These are phyloP conservation scores for Sporothrix humicola DNA, from an alignment of 2,329 filamentous ascomycete species.

Conservation along the genomic window DNA sequence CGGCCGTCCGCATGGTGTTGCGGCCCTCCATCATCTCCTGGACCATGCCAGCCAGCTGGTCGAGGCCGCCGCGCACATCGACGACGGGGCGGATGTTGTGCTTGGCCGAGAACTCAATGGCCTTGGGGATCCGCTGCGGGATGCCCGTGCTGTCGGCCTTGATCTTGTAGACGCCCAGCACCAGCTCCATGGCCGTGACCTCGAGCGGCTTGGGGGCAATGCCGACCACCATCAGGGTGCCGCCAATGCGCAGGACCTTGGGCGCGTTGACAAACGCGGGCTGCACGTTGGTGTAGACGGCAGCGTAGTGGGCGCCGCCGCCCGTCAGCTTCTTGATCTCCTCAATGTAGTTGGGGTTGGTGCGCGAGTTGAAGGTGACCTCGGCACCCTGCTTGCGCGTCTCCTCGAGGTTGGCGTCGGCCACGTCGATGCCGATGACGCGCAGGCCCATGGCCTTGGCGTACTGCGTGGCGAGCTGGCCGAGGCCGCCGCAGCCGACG, in stretches of 20 bases:
- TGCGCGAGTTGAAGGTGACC: constrained; percentile 51
- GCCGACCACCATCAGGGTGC: constrained; percentile 52
- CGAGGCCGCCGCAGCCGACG: constrained; percentile 52
- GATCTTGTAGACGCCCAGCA: constrained; percentile 49
- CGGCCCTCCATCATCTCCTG: constrained; percentile 46
- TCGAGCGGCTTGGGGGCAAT: constrained; percentile 48
- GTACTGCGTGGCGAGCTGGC: constrained; percentile 53
- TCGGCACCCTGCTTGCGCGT: constrained; percentile 50
- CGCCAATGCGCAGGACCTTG: constrained; percentile 47
- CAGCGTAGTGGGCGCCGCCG: constrained; percentile 50
- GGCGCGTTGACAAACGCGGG: constrained; percentile 48
- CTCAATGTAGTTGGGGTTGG: constrained; percentile 46
- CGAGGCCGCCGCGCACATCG: constrained; percentile 47
- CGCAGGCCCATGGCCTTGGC: constrained; percentile 53
- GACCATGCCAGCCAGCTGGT: constrained; percentile 49
- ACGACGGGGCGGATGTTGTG: constrained; percentile 51
- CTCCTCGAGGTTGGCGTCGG: constrained; percentile 49
- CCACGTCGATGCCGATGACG: constrained; percentile 52
- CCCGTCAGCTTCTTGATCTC: constrained; percentile 51
- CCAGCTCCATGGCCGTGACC: constrained; percentile 49
- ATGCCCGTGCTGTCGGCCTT: constrained; percentile 52
- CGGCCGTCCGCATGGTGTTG: constrained; percentile 29
- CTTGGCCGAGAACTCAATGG: constrained; percentile 51
- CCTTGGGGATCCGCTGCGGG: constrained; percentile 51
- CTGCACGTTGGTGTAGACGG: constrained; percentile 49